Evolutionary conservation across 2,329 filamentous ascomycete species (phyloP).

Genomic region (Stachybotrys chlorohalonatus): DNA sequence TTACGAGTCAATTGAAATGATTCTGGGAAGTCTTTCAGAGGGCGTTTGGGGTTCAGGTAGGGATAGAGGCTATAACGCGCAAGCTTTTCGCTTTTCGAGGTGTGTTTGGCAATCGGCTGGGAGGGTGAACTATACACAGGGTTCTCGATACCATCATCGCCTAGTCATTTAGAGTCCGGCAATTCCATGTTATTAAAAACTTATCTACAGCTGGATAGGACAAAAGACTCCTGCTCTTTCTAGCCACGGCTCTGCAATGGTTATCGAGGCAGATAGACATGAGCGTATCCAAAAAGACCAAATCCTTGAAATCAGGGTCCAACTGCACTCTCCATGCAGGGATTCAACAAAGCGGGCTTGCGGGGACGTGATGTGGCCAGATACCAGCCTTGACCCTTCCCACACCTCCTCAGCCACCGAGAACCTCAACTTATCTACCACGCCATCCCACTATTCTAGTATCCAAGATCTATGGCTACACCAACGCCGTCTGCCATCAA

Average conservation of each 20-base stretch:
- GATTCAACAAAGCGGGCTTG: neutral
- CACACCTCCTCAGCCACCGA: neutral
- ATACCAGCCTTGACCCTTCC: neutral
- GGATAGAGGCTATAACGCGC: neutral
- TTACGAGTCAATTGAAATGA: neutral
- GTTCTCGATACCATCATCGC: too few relatives aligned
- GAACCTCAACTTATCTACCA: neutral
- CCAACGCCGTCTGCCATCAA: too few relatives aligned
- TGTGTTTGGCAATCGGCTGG: neutral
- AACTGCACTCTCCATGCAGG: neutral
- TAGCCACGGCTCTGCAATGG: too few relatives aligned
- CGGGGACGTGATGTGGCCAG: neutral
- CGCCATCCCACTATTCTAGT: neutral
- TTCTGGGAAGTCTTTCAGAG: neutral
- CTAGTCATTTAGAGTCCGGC: too few relatives aligned
- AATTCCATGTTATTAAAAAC: too few relatives aligned
- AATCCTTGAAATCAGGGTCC: neutral
- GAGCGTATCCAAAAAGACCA: too few relatives aligned
- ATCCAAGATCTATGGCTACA: too few relatives aligned
- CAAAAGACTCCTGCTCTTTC: too few relatives aligned
- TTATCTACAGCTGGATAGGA: too few relatives aligned
- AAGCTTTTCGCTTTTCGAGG: neutral
- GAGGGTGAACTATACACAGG: neutral
- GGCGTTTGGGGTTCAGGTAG: neutral
- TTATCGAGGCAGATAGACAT: too few relatives aligned